A percentile compares a stretch with the other conserved stretches of the same genome.
Evolutionary conservation across 805 yeast species (phyloP).

Genomic region (Candida ficus): DNA sequence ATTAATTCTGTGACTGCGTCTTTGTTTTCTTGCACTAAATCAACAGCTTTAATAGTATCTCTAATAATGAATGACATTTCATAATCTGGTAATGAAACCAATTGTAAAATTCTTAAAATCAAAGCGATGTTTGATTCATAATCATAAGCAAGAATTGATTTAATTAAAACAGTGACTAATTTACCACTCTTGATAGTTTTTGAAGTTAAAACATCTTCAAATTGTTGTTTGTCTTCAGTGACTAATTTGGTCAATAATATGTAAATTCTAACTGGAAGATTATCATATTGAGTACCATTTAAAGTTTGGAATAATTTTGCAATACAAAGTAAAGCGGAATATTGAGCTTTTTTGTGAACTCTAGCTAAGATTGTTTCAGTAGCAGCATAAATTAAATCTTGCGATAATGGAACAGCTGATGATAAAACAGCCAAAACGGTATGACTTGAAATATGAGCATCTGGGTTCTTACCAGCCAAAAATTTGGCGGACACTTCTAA

Average conservation of each 20-base stretch:
- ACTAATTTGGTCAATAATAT: conserved; percentile 27
- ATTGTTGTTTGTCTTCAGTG: conserved; percentile 19
- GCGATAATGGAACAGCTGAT: conserved; percentile 62
- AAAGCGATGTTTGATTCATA: conserved; percentile 30
- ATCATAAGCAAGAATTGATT: conserved; percentile 40
- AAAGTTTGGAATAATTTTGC: conserved; percentile 45
- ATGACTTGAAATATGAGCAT: conserved; percentile 78
- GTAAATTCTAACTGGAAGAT: conserved; percentile 34
- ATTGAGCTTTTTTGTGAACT: conserved; percentile 35
- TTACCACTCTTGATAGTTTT: conserved; percentile 31
- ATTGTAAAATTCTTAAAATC: conserved; percentile 32
- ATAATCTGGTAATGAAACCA: conserved; percentile 28
- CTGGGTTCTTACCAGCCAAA: conserved; percentile 42
- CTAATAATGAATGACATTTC: conserved; percentile 33
- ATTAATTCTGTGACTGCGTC: conserved; percentile 33
- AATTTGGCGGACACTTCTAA: conserved; percentile 56
- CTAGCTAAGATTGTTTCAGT: conserved; percentile 49
- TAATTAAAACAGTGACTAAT: conserved; percentile 38
- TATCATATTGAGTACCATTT: conserved; percentile 36
- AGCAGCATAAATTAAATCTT: conserved; percentile 53
- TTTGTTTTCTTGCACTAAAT: conserved; percentile 31
- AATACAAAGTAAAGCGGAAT: conserved; percentile 42
- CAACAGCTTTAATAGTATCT: conserved; percentile 35
- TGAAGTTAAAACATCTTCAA: conserved; percentile 23
- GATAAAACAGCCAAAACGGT: conserved; percentile 75